These are phyloP conservation scores for Ceratobasidium papillatum DNA, from an alignment of 1,284 basidiomycete genomes.

Conservation along the genomic window DNA sequence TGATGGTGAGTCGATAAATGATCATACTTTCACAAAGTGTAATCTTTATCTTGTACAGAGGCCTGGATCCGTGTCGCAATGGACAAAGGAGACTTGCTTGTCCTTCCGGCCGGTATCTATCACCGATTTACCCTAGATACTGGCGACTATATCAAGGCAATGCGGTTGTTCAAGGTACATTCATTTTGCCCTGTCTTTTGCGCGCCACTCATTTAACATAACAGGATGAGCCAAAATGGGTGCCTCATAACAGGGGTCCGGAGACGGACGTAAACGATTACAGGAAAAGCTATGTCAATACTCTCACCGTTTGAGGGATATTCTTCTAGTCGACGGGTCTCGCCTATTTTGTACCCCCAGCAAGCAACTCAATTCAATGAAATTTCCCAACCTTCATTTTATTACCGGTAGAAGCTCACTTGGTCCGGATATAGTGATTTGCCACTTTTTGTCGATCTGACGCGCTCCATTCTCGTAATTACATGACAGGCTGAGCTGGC, in stretches of 20 bases:
- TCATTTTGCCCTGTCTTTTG: background rate
- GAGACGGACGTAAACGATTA: conserved; percentile 66
- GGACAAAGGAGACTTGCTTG: conserved; percentile 73
- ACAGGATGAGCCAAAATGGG: conserved; percentile 90
- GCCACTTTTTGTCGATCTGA: too few species aligned
- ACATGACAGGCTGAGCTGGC: too few species aligned
- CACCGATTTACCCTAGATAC: conserved; percentile 86
- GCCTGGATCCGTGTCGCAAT: conserved; percentile 77
- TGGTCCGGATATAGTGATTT: too few species aligned
- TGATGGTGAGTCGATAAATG: conserved; percentile 28
- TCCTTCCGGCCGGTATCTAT: conserved; percentile 82
- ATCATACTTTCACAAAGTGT: background rate
- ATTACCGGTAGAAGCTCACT: too few species aligned
- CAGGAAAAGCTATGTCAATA: conserved; percentile 10
- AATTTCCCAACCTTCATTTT: too few species aligned
- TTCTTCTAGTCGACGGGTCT: too few species aligned
- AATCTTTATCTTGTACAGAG: background rate
- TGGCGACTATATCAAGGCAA: conserved; percentile 70
- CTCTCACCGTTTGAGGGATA: background rate
- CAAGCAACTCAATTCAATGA: too few species aligned
- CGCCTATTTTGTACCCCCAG: too few species aligned
- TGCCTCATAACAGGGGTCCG: conserved; percentile 70
- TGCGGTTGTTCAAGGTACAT: conserved; percentile 78
- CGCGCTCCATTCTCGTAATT: too few species aligned
- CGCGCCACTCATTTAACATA: background rate